phyloP scores from a whole-genome alignment of 192 early-diverging fungal genomes.

The Backusella macrospora region DNA sequence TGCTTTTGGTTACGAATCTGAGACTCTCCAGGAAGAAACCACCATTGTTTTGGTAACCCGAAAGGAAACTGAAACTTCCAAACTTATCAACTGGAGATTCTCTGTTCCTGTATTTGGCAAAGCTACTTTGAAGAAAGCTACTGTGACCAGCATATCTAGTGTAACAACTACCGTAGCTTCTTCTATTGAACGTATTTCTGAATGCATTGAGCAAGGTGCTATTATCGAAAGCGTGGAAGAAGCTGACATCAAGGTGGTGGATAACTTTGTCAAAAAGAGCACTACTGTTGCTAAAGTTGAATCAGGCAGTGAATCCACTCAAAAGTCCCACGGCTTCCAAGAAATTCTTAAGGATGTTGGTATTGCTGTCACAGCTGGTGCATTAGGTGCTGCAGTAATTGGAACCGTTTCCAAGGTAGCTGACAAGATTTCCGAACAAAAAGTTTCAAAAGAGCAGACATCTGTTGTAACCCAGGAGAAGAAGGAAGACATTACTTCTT shows the following conservation, averaged over 20 bases:
- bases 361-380: conserved; percentile 22
- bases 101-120: conserved; percentile 35
- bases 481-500: not conserved
- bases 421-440: not conserved
- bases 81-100: conserved; percentile 25
- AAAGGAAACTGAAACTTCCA: not conserved
- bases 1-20: conserved; percentile 18
- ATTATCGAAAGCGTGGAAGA: conserved; percentile 20
- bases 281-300: not conserved
- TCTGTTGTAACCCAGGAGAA: not conserved
- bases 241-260: conserved; percentile 14
- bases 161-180: conserved; percentile 3
- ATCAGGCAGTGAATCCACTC: not conserved
- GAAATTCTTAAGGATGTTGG: conserved; percentile 18
- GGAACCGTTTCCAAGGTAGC: conserved; percentile 16
- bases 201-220: conserved; percentile 17
- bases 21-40: not conserved
- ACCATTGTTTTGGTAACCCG: conserved; percentile 9
- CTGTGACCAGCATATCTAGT: not conserved
- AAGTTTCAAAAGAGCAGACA: not conserved
- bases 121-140: not conserved
- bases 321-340: conserved; percentile 5
- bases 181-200: conserved; percentile 12
- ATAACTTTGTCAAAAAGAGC: conserved; percentile 24
- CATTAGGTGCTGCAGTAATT: conserved; percentile 8